phyloP scores from a whole-genome alignment of 257 asterid species.

The Cinchona pubescens region DNA sequence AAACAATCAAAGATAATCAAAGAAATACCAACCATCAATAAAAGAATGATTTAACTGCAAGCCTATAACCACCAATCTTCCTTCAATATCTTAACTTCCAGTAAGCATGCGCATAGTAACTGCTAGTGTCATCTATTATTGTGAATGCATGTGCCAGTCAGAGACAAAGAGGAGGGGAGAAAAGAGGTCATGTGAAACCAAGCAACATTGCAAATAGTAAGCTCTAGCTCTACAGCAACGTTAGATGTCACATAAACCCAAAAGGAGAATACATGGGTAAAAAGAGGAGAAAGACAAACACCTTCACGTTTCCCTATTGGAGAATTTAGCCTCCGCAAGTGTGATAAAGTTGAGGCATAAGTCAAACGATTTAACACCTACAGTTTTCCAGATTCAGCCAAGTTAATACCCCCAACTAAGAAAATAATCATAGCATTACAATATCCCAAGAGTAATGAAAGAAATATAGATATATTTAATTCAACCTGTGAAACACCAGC shows the following conservation, averaged over 20 bases:
- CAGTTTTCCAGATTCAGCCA: slow-evolving; percentile 14
- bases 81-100: neutral
- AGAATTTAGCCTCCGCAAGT: slow-evolving; percentile 87
- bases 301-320: slow-evolving; percentile 99
- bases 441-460: neutral
- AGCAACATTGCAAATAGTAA: neutral
- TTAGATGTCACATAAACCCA: neutral
- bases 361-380: slow-evolving; percentile 98
- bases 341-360: slow-evolving; percentile 94
- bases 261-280: neutral
- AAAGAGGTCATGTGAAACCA: neutral
- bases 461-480: neutral
- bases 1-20: neutral
- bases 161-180: neutral
- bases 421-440: neutral
- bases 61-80: neutral
- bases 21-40: neutral
- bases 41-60: neutral
- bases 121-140: neutral
- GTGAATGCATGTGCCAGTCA: neutral
- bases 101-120: neutral
- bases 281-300: slow-evolving; percentile 19
- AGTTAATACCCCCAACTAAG: slow-evolving; percentile 1
- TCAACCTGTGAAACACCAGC: slow-evolving; percentile 98
- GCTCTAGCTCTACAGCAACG: neutral